phyloP scores from a whole-genome alignment of 768 basidiomycete genomes.

The Boletus coccyginus region DNA sequence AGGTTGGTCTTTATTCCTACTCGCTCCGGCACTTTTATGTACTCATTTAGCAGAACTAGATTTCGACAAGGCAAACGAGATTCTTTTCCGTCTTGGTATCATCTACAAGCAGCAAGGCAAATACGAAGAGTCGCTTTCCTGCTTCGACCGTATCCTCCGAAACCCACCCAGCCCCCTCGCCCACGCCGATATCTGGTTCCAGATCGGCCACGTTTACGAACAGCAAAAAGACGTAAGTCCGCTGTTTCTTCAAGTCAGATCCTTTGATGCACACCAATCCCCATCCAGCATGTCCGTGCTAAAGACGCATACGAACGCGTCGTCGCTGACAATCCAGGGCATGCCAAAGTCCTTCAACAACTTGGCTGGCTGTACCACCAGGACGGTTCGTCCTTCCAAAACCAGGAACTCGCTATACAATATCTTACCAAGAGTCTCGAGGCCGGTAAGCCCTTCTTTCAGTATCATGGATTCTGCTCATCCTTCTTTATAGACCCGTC shows the following conservation, averaged over 20 bases:
- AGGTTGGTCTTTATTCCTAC: conserved; percentile 47
- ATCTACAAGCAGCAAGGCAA: conserved; percentile 99
- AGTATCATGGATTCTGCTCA: not conserved
- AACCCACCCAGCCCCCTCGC: conserved; percentile 95
- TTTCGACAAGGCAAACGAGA: conserved; percentile 98
- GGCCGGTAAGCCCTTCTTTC: conserved; percentile 59
- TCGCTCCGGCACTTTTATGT: conserved; percentile 18
- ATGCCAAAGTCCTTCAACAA: conserved; percentile 97
- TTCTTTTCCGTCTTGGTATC: conserved; percentile 95
- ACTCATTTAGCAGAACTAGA: conserved; percentile 48
- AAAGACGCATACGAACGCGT: conserved; percentile 97
- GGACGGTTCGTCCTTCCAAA: conserved; percentile 91
- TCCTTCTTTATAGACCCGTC: conserved; percentile 62
- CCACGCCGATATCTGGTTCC: conserved; percentile 99
- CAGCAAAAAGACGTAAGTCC: conserved; percentile 88
- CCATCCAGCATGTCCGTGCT: conserved; percentile 73
- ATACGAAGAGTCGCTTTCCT: conserved; percentile 81
- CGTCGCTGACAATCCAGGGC: conserved; percentile 86
- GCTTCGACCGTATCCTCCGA: conserved; percentile 95
- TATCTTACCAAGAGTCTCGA: conserved; percentile 95
- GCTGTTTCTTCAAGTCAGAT: not conserved
- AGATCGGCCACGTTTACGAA: conserved; percentile 98
- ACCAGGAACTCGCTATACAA: conserved; percentile 90
- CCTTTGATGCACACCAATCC: conserved; percentile 11
- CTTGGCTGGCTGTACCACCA: conserved; percentile 98